Evolutionary conservation across 2,329 filamentous ascomycete species (phyloP), one percentile per base, ranked within the genome.

Genomic region (Fusarium penzigii): DNA sequence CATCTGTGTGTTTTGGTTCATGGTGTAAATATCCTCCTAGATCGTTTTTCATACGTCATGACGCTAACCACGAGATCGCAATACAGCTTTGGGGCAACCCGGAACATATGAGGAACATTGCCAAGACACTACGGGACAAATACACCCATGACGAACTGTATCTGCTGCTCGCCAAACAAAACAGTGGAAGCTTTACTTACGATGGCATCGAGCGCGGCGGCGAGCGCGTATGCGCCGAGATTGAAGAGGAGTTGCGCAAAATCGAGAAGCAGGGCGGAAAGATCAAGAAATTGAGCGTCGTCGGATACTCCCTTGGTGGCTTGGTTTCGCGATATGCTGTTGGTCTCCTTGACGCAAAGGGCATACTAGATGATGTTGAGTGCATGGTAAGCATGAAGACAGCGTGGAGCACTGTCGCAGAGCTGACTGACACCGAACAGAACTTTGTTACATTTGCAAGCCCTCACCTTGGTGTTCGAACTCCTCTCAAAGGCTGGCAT

Each of bases 401-500:
- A 47, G 48, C 16, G 29, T 25, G n/a, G 7, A 13, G 5, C 20
- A 12, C 39, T 40, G 3, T 40, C 13, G 44, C 10, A 32, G 17
- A n/a, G 17, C 16, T n/a, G 42, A 36, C 57, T 64, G 44, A 65
- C 50, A n/a, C 29, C 42, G 41, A 34, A 44, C 56, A 88, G 82
- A 97, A 96, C 77, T 97, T 97, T 72, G 90, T 88, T 3, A 96
- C 92, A 1, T 97, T 97, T 72, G 93, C 89, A 6, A 87, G 89
- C 32, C 93, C 89, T 20, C 89, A 92, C 71, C 78, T 92, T 8
- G 89, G 89, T n/a, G 88, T 89, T 2, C 79, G 88, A 45, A 84
- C 85, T 1, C 89, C 89, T 2, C 72, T 86, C 41, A 83, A 81
- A 43, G 88, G 88, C 14, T 81, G 81, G 73, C 77, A 81, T 51